Conservation (phyloP, 2,329 filamentous ascomycete species). For the Grosmannia serpens region DNA sequence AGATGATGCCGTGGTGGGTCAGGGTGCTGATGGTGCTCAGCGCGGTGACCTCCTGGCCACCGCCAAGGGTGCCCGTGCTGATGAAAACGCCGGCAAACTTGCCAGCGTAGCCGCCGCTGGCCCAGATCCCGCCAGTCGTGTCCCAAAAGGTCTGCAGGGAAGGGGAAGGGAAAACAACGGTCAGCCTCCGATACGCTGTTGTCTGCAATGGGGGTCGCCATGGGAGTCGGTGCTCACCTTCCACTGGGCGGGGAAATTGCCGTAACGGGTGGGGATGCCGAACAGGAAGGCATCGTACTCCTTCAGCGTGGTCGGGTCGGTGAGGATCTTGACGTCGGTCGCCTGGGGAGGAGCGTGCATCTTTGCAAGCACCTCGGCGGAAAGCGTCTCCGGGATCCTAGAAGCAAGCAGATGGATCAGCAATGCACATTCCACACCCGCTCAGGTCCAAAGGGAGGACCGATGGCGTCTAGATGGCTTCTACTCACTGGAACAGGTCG, state of each 20-base stretch:
- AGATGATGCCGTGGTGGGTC: constrained; percentile 88
- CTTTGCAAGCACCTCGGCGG: constrained; percentile 71
- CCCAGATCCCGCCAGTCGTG: constrained; percentile 77
- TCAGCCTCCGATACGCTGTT: background rate
- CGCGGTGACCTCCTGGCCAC: constrained; percentile 86
- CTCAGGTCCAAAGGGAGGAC: too few species aligned
- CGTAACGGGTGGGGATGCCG: constrained; percentile 90
- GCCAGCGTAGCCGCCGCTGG: constrained; percentile 62
- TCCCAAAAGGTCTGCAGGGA: constrained; percentile 61
- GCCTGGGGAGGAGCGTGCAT: constrained; percentile 81
- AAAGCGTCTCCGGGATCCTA: constrained; percentile 75
- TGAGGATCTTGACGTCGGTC: constrained; percentile 51
- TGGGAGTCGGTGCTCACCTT: constrained; percentile 36
- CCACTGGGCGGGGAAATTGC: constrained; percentile 95
- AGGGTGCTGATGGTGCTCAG: constrained; percentile 75
- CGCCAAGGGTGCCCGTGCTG: constrained; percentile 71
- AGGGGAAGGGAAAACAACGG: background rate
- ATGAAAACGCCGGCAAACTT: constrained; percentile 91
- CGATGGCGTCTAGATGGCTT: background rate
- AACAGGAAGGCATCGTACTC: constrained; percentile 82
- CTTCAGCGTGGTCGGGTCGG: constrained; percentile 48
- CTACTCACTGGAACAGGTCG: constrained; percentile 68
- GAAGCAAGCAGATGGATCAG: background rate
- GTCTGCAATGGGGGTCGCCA: background rate
- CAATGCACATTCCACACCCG: too few species aligned